Conservation (phyloP, 345 rosid genomes). For the Heritiera littoralis region DNA sequence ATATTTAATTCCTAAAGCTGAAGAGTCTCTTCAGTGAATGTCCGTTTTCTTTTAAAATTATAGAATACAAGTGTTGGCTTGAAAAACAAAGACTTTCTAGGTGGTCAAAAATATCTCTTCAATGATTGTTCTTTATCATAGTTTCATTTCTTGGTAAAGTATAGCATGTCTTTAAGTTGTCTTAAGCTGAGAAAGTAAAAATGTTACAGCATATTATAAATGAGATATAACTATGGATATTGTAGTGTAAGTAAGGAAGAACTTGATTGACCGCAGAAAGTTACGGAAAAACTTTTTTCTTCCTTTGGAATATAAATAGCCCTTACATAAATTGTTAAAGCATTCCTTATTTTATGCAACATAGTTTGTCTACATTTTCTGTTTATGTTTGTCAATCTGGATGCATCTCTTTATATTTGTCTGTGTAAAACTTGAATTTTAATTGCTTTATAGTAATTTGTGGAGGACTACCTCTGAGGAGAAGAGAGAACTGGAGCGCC, state of each 20-base stretch:
- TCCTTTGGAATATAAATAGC: not conserved
- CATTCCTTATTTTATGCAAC: not conserved
- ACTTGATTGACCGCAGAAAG: not conserved
- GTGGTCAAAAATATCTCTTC: constrained; percentile 1
- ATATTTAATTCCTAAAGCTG: not conserved
- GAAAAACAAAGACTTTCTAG: not conserved
- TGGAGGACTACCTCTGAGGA: constrained; percentile 98
- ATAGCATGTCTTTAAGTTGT: not conserved
- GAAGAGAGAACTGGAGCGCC: constrained; percentile 90
- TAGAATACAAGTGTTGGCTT: not conserved
- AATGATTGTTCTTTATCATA: not conserved
- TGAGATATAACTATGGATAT: not conserved
- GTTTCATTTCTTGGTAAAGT: not conserved
- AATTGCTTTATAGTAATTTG: constrained; percentile 55
- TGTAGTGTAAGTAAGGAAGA: not conserved
- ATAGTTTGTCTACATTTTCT: not conserved
- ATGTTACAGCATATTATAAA: not conserved
- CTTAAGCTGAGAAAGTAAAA: constrained; percentile 8
- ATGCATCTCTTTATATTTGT: not conserved
- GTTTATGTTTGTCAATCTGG: not conserved
- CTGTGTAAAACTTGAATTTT: not conserved
- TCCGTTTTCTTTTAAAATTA: not conserved
- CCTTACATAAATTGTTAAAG: too few species aligned
- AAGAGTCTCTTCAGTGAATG: not conserved
- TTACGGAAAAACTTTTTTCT: not conserved